Evolutionary conservation across 345 rosid species (phyloP).

Genomic region (Hibiscus syriacus): DNA sequence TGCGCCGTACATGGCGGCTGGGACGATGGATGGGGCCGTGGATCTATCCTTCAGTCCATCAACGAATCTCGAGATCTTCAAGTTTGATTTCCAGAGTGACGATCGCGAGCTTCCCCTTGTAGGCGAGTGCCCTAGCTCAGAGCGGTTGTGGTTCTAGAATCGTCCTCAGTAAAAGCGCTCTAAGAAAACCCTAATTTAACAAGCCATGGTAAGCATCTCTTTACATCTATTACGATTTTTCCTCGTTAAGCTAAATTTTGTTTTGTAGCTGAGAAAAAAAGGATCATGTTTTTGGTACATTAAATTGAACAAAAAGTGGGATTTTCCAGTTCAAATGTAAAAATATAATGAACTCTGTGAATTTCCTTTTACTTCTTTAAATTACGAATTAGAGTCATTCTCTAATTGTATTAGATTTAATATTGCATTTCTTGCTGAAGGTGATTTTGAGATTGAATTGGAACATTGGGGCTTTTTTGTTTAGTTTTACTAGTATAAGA

Average conservation of each 20-base stretch:
- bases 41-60: no score
- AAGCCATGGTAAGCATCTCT: slow-evolving; percentile 8
- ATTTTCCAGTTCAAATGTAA: neutral
- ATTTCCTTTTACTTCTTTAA: neutral
- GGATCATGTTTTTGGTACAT: neutral
- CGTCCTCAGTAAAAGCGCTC: no score
- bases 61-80: no score
- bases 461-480: no score
- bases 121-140: no score
- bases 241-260: neutral
- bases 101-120: no score
- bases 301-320: neutral
- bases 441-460: neutral
- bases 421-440: neutral
- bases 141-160: no score
- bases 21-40: no score
- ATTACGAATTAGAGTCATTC: neutral
- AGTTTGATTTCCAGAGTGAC: no score
- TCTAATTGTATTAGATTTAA: neutral
- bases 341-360: neutral
- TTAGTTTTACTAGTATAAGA: neutral
- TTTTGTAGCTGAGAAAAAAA: neutral
- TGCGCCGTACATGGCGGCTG: no score
- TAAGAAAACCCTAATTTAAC: neutral
- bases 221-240: neutral